Base-by-base conservation (phyloP, 2,329 filamentous ascomycete genomes). In the Metarhizium brunneum region DNA sequence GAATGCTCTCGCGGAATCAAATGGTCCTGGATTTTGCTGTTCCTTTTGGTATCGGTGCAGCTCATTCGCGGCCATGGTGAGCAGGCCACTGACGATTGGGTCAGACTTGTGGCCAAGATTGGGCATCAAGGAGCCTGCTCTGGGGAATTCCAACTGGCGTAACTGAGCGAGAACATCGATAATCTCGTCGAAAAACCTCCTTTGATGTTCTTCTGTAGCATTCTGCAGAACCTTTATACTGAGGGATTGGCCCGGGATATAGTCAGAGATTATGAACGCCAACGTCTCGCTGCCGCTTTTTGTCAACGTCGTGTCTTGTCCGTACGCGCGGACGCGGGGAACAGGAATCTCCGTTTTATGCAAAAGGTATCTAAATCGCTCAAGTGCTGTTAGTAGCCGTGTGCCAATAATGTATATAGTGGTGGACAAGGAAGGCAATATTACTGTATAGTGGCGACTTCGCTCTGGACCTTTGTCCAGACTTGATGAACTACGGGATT, bases 141-240 rank as follows among this genome's bases (percentile, higher is more conserved):
- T 30, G n/a, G 58, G 54, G 47, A 67, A 66, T 43, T 60, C 58
- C 2, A 62, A 60, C 32, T 51, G 40, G 16, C 61, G 53, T 20
- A 66, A 59, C 52, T 68, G 54, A 4, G 58, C 56, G 5, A 65
- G 52, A 35, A 65, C 57, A 50, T 63, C 62, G 18, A 65, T 59
- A 10, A 66, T 54, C 45, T 64, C 57, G 45, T 36, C 59, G 56
- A 58, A 65, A 53, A 67, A 60, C 10, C 40, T 32, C 29, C 36
- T 55, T 49, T 57, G 45, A 13, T 57, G 51, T 30, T 56, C 50
- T 48, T 59, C 48, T 13, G 48, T 40, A 6, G 54, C 50, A 16
- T 55, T 30, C 11, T 56, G 25, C 1, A 62, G 36, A n/a, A 57
- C 52, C 35, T 52, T 53, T 6, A 60, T 58, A 42, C 61, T 52